These are phyloP conservation scores for Yamadazyma buinensis DNA, from an alignment of 1,139 yeast genomes.

Conservation along the genomic window DNA sequence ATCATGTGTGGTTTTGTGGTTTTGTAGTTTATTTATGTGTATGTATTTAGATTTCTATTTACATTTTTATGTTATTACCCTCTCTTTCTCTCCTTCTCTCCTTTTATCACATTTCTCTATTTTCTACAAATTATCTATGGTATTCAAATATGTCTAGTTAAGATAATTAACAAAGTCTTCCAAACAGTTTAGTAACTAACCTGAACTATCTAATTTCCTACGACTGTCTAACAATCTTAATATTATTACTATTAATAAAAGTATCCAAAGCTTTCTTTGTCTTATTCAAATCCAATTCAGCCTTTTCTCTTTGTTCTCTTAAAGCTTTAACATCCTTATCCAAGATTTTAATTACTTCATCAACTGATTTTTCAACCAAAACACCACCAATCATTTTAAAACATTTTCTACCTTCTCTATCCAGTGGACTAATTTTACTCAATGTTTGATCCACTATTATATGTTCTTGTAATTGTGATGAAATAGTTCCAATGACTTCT, in stretches of 20 bases:
- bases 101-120: too few relatives aligned
- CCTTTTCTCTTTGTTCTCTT: constrained; percentile 37
- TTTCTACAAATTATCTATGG: too few relatives aligned
- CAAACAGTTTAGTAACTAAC: too few relatives aligned
- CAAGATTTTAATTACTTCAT: constrained; percentile 68
- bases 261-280: constrained; percentile 55
- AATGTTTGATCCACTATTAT: constrained; percentile 35
- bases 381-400: constrained; percentile 95
- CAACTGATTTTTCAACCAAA: constrained; percentile 76
- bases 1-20: background rate
- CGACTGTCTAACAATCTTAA: constrained; percentile 50
- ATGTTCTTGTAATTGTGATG: constrained; percentile 42
- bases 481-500: constrained; percentile 49
- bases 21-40: background rate
- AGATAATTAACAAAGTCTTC: too few relatives aligned
- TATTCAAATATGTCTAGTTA: too few relatives aligned
- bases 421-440: constrained; percentile 25
- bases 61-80: too few relatives aligned
- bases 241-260: constrained; percentile 66
- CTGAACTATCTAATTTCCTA: too few relatives aligned
- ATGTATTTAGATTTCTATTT: too few relatives aligned
- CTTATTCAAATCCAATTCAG: constrained; percentile 44
- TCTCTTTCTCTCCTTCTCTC: too few relatives aligned
- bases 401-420: constrained; percentile 65
- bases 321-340: constrained; percentile 53